Percentiles rank a stretch among this genome's conserved stretches.
Evolutionary conservation across 371 early-diverging fungal species (phyloP).

Genomic region (Coemansia sp.): DNA sequence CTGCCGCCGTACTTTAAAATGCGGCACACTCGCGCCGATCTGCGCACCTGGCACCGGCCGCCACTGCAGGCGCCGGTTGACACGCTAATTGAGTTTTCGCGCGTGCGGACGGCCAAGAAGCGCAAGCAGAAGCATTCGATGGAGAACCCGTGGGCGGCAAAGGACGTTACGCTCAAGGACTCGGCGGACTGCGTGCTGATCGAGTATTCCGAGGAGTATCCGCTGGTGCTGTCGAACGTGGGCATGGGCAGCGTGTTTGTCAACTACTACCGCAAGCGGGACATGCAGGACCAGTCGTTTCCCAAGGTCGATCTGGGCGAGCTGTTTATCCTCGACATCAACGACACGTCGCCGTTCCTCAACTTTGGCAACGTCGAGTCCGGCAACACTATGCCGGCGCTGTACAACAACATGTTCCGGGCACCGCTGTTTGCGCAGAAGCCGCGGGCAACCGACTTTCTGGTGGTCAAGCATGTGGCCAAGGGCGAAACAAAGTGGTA

Average conservation of each 20-base stretch:
- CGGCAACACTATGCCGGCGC: constrained; percentile 82
- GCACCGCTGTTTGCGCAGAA: constrained; percentile 95
- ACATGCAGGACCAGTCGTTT: constrained; percentile 75
- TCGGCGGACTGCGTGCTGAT: constrained; percentile 80
- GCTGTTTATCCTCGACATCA: constrained; percentile 86
- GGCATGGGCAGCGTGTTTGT: constrained; percentile 98
- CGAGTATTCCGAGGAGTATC: constrained; percentile 99
- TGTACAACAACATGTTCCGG: constrained; percentile 96
- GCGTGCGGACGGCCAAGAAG: constrained; percentile 65
- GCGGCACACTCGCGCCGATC: constrained; percentile 80
- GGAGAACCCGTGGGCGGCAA: constrained; percentile 78
- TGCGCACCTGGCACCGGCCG: constrained; percentile 95
- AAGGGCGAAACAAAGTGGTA: constrained; percentile 70
- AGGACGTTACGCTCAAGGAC: constrained; percentile 92
- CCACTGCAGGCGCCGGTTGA: constrained; percentile 64
- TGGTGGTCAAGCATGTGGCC: constrained; percentile 75
- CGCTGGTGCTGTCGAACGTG: constrained; percentile 91
- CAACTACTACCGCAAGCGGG: constrained; percentile 96
- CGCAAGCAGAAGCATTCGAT: constrained; percentile 69
- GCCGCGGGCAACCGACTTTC: constrained; percentile 76
- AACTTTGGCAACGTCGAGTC: constrained; percentile 95
- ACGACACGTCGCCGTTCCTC: constrained; percentile 97
- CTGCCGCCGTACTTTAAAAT: constrained; percentile 88
- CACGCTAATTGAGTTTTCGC: constrained; percentile 64
- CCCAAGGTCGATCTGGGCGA: constrained; percentile 84